Percentiles rank a stretch among this genome's conserved stretches.
Evolutionary conservation across 1,139 yeast genomes (phyloP).

Genomic region (Sugiyamaella castrensis): DNA sequence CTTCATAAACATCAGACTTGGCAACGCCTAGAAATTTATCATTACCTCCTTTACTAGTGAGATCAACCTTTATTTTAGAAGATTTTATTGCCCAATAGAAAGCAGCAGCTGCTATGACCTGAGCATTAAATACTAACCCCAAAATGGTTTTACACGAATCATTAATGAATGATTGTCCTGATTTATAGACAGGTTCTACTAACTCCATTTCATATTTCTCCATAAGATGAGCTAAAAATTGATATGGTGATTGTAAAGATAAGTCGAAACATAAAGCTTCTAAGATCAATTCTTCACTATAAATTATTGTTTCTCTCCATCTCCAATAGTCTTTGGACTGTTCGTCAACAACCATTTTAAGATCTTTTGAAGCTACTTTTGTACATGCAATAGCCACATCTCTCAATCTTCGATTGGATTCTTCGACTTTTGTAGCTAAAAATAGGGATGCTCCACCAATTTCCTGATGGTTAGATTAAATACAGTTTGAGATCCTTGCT

Average conservation of each 20-base stretch:
- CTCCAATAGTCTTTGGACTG: conserved; percentile 49
- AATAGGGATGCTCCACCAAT: conserved; percentile 50
- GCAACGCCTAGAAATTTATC: conserved; percentile 28
- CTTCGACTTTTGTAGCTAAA: conserved; percentile 53
- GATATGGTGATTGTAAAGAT: conserved; percentile 45
- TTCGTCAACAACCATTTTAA: conserved; percentile 43
- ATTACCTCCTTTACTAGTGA: conserved; percentile 26
- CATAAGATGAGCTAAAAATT: conserved; percentile 28
- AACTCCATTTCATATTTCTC: conserved; percentile 27
- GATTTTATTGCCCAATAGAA: conserved; percentile 38
- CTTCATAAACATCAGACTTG: conserved; percentile 29
- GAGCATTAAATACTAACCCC: conserved; percentile 33
- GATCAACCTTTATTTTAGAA: conserved; percentile 18
- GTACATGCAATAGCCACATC: conserved; percentile 50
- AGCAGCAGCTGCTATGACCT: conserved; percentile 40
- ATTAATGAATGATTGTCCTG: conserved; percentile 42
- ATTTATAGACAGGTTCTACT: conserved; percentile 29
- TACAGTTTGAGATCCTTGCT: too few relatives aligned
- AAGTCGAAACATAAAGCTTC: conserved; percentile 53
- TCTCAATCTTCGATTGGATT: conserved; percentile 45
- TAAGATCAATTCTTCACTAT: conserved; percentile 46
- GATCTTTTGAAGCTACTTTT: conserved; percentile 45
- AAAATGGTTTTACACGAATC: conserved; percentile 42
- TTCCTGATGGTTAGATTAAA: conserved; percentile 19
- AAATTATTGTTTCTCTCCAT: conserved; percentile 48